Percentiles rank a stretch among this genome's conserved stretches.
These are phyloP conservation scores for Ascochyta viciae-villosae DNA, from an alignment of 2,329 filamentous ascomycete species.

Conservation along the genomic window DNA sequence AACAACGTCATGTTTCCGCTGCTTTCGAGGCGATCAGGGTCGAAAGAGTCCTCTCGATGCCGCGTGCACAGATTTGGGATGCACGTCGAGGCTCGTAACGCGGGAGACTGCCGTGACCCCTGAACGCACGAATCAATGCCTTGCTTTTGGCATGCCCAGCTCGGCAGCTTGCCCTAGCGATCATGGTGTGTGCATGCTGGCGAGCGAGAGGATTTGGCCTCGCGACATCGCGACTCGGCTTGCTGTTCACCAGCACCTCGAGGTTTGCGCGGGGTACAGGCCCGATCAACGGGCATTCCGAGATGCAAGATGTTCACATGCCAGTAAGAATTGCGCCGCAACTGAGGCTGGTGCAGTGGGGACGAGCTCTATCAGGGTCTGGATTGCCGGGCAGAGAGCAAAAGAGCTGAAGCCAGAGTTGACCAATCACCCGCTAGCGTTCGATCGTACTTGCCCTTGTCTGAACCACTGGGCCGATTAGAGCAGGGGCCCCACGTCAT, in stretches of 20 bases:
- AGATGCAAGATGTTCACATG: slow-evolving; percentile 18
- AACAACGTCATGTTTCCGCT: slow-evolving; percentile 23
- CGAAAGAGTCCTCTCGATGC: slow-evolving; percentile 18
- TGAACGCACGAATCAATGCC: slow-evolving; percentile 16
- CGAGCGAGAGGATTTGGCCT: slow-evolving; percentile 6
- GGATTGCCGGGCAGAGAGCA: slow-evolving; percentile 6
- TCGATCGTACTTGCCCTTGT: slow-evolving; percentile 14
- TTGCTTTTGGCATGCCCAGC: slow-evolving; percentile 12
- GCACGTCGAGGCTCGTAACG: slow-evolving; percentile 8
- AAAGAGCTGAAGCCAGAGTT: slow-evolving; percentile 10
- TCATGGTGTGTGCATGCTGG: slow-evolving; percentile 8
- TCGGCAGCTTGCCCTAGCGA: slow-evolving; percentile 4
- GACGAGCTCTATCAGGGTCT: slow-evolving; percentile 18
- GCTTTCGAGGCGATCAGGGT: slow-evolving; percentile 19
- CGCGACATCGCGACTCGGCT: slow-evolving; percentile 7
- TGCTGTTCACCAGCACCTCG: not conserved
- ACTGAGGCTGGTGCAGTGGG: slow-evolving; percentile 25
- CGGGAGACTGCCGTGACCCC: slow-evolving; percentile 14
- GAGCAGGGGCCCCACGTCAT: slow-evolving; percentile 29
- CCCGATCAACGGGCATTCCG: slow-evolving; percentile 17
- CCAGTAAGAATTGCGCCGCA: slow-evolving; percentile 4
- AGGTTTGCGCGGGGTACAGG: slow-evolving; percentile 3
- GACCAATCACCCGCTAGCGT: slow-evolving; percentile 12
- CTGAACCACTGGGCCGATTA: slow-evolving; percentile 21
- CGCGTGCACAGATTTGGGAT: slow-evolving; percentile 8